Evolutionary conservation across 2,329 filamentous ascomycete species (phyloP), one percentile per base, ranked within the genome.

Genomic region (Trichophyton schoenleinii): DNA sequence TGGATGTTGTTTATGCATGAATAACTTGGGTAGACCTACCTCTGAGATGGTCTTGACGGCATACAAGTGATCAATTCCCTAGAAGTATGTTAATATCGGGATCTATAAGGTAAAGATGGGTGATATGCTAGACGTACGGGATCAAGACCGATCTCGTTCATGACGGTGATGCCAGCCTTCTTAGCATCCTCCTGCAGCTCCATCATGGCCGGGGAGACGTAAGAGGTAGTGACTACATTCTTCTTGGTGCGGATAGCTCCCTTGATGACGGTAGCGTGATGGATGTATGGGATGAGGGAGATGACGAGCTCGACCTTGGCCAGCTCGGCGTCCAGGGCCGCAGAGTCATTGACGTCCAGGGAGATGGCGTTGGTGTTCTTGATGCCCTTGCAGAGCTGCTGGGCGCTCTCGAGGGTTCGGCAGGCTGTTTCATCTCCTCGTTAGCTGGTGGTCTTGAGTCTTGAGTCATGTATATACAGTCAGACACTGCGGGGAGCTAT

Each of bases 211-310:
- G 90, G 90, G 3, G 89, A 95, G 67, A 96, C 88, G 72, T 97
- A 97, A 66, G 85, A 90, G 34, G 92, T 96, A 63, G 92, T 96
- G 71, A 97, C 91, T 64, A 97, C 91, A 79, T 97, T 80, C 83
- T 92, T 96, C 88, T 96, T 96, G 70, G 87, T 83, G 70, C 87
- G 84, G 77, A 97, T 96, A 65, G 91, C 92, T 41, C 87, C 86
- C 82, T 95, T 92, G 83, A 96, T 95, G 70, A 96, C 91, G 61
- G 82, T 80, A 53, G 87, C 88, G 75, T 95, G 91, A 82, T 85
- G 89, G 63, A 85, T 95, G 79, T 96, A 97, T 58, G 92, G 92
- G 69, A 97, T 96, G 75, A 97, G 75, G 71, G 79, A 84, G 73
- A 91, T 87, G 72, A 87, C 85, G 9, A 95, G 77, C 72, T 94